phyloP scores from a whole-genome alignment of 208 protist species.

The Leishmania aethiopica region DNA sequence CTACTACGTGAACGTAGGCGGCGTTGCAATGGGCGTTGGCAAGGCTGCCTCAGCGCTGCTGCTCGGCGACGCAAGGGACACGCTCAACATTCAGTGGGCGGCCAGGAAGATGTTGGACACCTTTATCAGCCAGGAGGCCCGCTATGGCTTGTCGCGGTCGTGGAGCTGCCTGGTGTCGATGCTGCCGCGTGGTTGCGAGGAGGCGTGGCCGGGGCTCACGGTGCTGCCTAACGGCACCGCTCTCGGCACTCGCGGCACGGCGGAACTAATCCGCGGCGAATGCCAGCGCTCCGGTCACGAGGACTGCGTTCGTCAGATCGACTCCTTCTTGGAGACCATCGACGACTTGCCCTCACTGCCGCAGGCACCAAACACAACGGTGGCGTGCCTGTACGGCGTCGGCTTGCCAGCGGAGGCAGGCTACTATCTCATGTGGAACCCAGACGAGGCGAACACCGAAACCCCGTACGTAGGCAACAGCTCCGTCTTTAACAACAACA shows the following conservation, averaged over 20 bases:
- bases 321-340: slow-evolving; percentile 33
- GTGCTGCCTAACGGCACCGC: slow-evolving; percentile 60
- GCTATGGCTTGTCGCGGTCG: slow-evolving; percentile 65
- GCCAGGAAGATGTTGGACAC: slow-evolving; percentile 77
- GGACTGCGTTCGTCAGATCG: slow-evolving; percentile 39
- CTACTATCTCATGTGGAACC: slow-evolving; percentile 60
- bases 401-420: slow-evolving; percentile 78
- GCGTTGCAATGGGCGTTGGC: slow-evolving; percentile 72
- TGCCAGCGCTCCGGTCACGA: slow-evolving; percentile 57
- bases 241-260: slow-evolving; percentile 34
- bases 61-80: slow-evolving; percentile 87
- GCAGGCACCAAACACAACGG: slow-evolving; percentile 76
- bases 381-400: slow-evolving; percentile 92
- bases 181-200: slow-evolving; percentile 70
- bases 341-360: slow-evolving; percentile 75
- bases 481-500: slow-evolving; percentile 24
- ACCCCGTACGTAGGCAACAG: slow-evolving; percentile 35
- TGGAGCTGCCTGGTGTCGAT: slow-evolving; percentile 79
- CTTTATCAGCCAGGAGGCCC: slow-evolving; percentile 67
- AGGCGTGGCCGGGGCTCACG: slow-evolving; percentile 46
- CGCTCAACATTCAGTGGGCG: slow-evolving; percentile 65
- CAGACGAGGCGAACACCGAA: not conserved
- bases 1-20: slow-evolving; percentile 88
- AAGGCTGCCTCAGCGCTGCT: slow-evolving; percentile 84
- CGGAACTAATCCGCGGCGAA: slow-evolving; percentile 43